Evolutionary conservation across 2,329 filamentous ascomycete genomes (phyloP), one percentile per base, ranked within the genome.

Genomic region (Emergomyces pasteurianus): DNA sequence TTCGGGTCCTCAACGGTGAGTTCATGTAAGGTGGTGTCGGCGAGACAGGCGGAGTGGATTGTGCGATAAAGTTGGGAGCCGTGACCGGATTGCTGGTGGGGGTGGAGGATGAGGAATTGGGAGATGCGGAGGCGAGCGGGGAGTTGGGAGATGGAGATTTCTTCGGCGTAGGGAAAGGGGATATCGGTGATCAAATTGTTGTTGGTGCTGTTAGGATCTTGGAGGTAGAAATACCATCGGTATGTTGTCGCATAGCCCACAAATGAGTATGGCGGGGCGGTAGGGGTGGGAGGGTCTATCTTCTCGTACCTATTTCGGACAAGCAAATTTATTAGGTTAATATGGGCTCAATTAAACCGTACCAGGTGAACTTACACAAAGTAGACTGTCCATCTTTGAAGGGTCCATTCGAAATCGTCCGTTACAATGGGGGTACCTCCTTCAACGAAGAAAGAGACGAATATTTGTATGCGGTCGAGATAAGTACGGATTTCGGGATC

Each of bases 1-100:
- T 84, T 97, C 0, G 94, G 95, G 63, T 97, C 92, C 75, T 99
- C 94, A 6, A 99, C 86, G 0, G 92, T 95, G 68, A 99, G 83
- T 71, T 97, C 92, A 60, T 85, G 80, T 8, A 91, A 87, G 63
- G 86, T 85, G 0, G 82, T 73, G 61, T 88, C 83, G 40, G 83
- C 79, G 61, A 88, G 80, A 65, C 89, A 88, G 66, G 85, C 77
- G 8, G 81, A 76, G 69, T 90, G 92, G 66, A 97, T 89, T 56
- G 85, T 81, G 62, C 85, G 84, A 78, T 97, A 99, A 46, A 99
- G 83, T 49, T 84, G 81, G 12, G 85, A 82, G 42, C 92, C 94
- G 57, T 92, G 86, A 18, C 91, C 91, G 63, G 85, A 83, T 63
- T 83, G 81, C 71, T 96, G 92, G 73, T 90, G 95, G 6, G 90